phyloP scores from a whole-genome alignment of 805 yeast genomes.

The Allodekkera sacchari region DNA sequence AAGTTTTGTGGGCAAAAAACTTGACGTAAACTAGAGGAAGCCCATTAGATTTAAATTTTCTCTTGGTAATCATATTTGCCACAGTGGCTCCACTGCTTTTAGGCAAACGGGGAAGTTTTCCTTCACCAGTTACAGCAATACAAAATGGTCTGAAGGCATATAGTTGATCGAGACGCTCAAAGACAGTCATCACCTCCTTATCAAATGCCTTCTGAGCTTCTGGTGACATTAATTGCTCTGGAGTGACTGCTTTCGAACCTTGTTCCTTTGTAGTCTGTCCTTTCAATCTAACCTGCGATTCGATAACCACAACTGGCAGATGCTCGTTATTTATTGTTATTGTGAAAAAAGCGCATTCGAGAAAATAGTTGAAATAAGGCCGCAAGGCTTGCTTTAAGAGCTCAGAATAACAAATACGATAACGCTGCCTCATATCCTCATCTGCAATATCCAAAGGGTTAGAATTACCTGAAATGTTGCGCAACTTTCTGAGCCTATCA shows the following conservation, averaged over 20 bases:
- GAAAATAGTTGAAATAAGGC: no score
- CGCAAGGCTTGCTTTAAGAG: no score
- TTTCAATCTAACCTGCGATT: no score
- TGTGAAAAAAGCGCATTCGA: slow-evolving; percentile 90
- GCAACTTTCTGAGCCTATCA: slow-evolving; percentile 30
- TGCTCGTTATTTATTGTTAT: slow-evolving; percentile 70
- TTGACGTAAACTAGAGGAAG: slow-evolving; percentile 74
- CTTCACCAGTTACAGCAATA: slow-evolving; percentile 70
- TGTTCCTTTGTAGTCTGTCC: no score
- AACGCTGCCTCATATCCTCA: no score
- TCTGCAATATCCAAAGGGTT: no score
- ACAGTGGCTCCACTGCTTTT: slow-evolving; percentile 85
- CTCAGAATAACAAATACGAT: no score
- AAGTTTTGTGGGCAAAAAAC: slow-evolving; percentile 58
- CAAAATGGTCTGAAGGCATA: slow-evolving; percentile 79
- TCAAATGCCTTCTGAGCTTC: no score
- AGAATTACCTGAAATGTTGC: no score
- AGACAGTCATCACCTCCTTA: no score
- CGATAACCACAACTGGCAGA: slow-evolving; percentile 78
- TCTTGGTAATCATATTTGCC: slow-evolving; percentile 81
- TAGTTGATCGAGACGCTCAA: slow-evolving; percentile 38
- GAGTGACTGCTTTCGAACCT: no score
- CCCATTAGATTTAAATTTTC: slow-evolving; percentile 70
- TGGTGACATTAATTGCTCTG: no score
- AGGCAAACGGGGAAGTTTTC: slow-evolving; percentile 74